Conservation (phyloP, 139 green algal genomes). For the Pedinophyceae sp. region DNA sequence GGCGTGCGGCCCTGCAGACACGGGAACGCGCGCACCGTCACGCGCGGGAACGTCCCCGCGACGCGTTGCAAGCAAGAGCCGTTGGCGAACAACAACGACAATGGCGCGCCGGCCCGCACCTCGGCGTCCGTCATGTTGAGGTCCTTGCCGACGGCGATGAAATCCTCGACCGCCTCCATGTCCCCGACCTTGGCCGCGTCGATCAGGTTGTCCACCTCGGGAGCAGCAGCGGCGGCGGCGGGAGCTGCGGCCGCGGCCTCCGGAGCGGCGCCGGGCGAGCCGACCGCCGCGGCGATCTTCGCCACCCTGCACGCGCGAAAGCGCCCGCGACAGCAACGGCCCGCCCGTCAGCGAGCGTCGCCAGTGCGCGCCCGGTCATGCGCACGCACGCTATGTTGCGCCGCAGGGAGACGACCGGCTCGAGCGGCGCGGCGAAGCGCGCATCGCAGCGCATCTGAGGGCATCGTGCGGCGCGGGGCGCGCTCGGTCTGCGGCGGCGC, state of each 20-base stretch:
- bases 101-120: too few species aligned
- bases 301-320: neutral
- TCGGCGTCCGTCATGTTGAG: slow-evolving; percentile 2
- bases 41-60: slow-evolving; percentile 37
- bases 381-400: neutral
- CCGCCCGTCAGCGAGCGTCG: neutral
- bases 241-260: slow-evolving; percentile 10
- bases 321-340: neutral
- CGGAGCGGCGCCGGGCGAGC: slow-evolving; percentile 1
- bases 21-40: slow-evolving; percentile 4
- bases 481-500: neutral
- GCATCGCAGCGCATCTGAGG: too few species aligned
- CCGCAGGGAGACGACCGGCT: neutral
- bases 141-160: slow-evolving; percentile 70
- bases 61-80: slow-evolving; percentile 20
- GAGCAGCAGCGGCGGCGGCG: slow-evolving; percentile 2
- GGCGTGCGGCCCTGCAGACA: slow-evolving; percentile 29
- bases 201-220: slow-evolving; percentile 53
- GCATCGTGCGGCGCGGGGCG: too few species aligned
- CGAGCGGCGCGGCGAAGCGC: too few species aligned
- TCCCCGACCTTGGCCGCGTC: slow-evolving; percentile 66
- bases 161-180: slow-evolving; percentile 68
- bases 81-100: too few species aligned
- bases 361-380: neutral
- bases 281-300: neutral